phyloP scores from a whole-genome alignment of 495 filamentous ascomycete species.

The Penicillium dipodomyicola region DNA sequence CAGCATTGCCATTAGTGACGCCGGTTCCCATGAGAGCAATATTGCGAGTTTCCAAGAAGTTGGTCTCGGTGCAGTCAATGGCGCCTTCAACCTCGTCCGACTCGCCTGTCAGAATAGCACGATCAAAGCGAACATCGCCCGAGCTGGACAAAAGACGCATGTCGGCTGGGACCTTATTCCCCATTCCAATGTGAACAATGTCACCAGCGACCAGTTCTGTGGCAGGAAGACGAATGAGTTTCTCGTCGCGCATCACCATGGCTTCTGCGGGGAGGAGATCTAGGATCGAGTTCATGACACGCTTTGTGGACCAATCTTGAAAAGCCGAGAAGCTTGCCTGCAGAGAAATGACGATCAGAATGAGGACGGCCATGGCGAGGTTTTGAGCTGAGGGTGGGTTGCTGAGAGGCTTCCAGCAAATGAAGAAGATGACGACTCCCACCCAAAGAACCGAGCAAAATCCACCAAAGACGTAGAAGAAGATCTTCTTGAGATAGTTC shows the following conservation, averaged over 20 bases:
- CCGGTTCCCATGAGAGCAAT: conserved; percentile 73
- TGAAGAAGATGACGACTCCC: conserved; percentile 65
- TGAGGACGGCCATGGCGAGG: conserved; percentile 65
- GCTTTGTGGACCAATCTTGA: conserved; percentile 63
- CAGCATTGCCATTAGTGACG: conserved; percentile 63
- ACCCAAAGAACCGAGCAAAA: conserved; percentile 70
- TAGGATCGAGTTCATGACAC: conserved; percentile 64
- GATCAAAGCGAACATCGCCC: conserved; percentile 67
- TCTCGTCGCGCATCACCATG: conserved; percentile 58
- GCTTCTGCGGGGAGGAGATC: conserved; percentile 66
- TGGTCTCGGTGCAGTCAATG: conserved; percentile 60
- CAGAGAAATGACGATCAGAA: conserved; percentile 63
- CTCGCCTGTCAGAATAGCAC: conserved; percentile 70
- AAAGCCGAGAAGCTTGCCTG: conserved; percentile 70
- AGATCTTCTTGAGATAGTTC: conserved; percentile 52
- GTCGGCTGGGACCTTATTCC: conserved; percentile 72
- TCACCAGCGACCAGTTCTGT: conserved; percentile 68
- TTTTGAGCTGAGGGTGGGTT: conserved; percentile 64
- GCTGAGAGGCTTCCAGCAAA: conserved; percentile 73
- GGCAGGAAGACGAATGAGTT: conserved; percentile 46
- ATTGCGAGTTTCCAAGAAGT: conserved; percentile 71
- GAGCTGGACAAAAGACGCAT: conserved; percentile 63
- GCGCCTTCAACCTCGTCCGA: conserved; percentile 59
- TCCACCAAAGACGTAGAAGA: conserved; percentile 70
- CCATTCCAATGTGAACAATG: conserved; percentile 60